phyloP scores from a whole-genome alignment of 2,329 filamentous ascomycete species.

The Chaetomium sp. region DNA sequence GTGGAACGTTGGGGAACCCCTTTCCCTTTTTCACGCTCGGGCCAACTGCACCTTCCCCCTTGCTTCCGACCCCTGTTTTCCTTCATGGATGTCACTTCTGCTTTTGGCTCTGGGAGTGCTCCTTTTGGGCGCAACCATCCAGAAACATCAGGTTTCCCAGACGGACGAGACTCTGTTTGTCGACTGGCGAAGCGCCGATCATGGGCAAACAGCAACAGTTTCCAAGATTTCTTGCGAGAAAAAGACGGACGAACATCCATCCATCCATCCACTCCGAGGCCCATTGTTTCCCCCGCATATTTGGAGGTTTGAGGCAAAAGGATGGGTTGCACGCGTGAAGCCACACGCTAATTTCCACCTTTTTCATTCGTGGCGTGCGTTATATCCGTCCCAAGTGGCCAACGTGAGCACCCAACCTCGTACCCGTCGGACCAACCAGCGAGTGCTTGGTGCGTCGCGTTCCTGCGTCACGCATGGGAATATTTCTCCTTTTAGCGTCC shows the following conservation, averaged over 20 bases:
- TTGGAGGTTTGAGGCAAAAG: too few species aligned
- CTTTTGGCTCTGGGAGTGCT: conserved; percentile 2
- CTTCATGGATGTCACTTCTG: neutral
- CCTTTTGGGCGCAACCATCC: neutral
- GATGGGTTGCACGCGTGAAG: neutral
- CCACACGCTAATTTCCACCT: conserved; percentile 6
- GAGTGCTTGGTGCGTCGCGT: conserved; percentile 1
- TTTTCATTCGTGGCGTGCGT: neutral
- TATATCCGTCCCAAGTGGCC: neutral
- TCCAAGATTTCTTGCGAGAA: too few species aligned
- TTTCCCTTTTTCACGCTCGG: neutral
- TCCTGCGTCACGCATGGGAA: conserved; percentile 5
- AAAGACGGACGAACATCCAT: too few species aligned
- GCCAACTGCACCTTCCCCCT: conserved; percentile 2
- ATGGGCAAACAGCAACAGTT: too few species aligned
- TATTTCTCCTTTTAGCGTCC: neutral
- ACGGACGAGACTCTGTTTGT: too few species aligned
- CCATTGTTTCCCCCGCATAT: too few species aligned
- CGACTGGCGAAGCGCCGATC: too few species aligned
- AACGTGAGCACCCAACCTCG: conserved; percentile 11
- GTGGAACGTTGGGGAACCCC: conserved; percentile 2
- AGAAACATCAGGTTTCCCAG: too few species aligned
- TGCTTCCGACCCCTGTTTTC: conserved; percentile 1
- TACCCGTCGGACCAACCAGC: neutral
- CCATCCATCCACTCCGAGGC: too few species aligned